Evolutionary conservation across 352 stramenopile species (phyloP), one percentile per base, ranked within the genome.

Genomic region (Phytophthora pluvialis): DNA sequence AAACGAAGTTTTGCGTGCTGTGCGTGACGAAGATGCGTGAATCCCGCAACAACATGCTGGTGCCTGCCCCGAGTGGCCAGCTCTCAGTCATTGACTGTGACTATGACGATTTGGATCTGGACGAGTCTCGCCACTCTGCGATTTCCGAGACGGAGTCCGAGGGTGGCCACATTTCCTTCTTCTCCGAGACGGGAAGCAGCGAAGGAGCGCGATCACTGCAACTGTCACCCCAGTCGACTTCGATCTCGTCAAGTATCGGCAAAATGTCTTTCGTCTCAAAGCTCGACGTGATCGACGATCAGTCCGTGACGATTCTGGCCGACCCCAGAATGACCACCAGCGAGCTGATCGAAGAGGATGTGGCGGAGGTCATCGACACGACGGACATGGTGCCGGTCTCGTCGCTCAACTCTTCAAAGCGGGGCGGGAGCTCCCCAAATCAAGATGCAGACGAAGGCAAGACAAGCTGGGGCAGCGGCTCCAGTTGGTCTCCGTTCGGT

Each of bases 1-100:
- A 89, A 69, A 89, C 76, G 49, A 91, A 91, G 59, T 87, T 91
- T 35, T 91, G 82, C 48, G 54, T 88, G 28, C 52, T 86, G 3
- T 91, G 82, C 51, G 71, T 91, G 44, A 86, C 74, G 21, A 81
- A 83, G 54, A 77, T 91, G 67, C 80, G 82, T 8, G 71, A 76
- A 44, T 70, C 66, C 10, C 33, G 61, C 11, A 61, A 58, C 39
- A 67, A 65, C 28, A 33, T 56, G 32, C 47, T 74, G 32, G 47
- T 73, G 3, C 64, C 67, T 8, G 51, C 48, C 15, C 63, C 53
- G 10, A 73, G 58, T 26, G 68, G 63, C 44, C 65, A 70, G 16
- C 25, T 76, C 7, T 73, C 68, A 8, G 39, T 76, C 10, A 33
- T 68, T 5, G 64, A 73, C 38, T 76, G 59, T n/a, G 44, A 70